Base-by-base conservation (phyloP, 768 basidiomycete genomes). In the Boletus sensibilis region DNA sequence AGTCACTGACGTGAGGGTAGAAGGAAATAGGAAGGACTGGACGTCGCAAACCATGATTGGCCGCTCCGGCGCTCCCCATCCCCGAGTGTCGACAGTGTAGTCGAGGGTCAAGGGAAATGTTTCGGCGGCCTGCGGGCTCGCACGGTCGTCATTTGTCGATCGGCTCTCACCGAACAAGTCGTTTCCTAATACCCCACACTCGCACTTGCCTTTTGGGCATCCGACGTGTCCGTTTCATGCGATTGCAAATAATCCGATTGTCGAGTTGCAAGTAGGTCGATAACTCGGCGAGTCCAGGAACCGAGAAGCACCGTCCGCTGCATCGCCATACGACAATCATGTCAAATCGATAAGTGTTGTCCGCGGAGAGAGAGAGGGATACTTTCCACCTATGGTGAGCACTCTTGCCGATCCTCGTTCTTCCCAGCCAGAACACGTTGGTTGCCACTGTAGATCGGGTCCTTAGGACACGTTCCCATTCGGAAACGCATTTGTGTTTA, bases 221-320 rank as follows among this genome's bases (percentile, higher is more conserved):
- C 46, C 18, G 27, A 38, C 23, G 34, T 25, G 12, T 39, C 18
- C 8, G n/a, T 46, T 38, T 33, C 46, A 23, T 57, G 55, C 16
- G 38, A 29, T 2, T 34, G 25, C 16, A 16, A 21, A 18, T 5
- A 18, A 50, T 21, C 31, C 34, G 45, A 39, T 42, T 50, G 37
- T 55, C 13, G 34, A 35, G 5, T 50, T 38, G 52, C 48, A 29
- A 29, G 6, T 7, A 34, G 12, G 16, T 25, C n/a, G 44, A 40
- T 29, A 39, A 38, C 39, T n/a, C n/a, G n/a, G n/a, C 48, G 43
- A 52, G 13, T 11, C 51, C 50, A 63, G 61, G 52, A 48, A 58
- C 61, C 31, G 56, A 54, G 31, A 46, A 33, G 31, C 27, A 18
- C 13, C 18, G 2, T 12, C 18, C 13, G 3, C 21, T 38, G 43